Base-by-base conservation (phyloP, 2,329 filamentous ascomycete genomes). In the Hymenoscyphus salicellus region DNA sequence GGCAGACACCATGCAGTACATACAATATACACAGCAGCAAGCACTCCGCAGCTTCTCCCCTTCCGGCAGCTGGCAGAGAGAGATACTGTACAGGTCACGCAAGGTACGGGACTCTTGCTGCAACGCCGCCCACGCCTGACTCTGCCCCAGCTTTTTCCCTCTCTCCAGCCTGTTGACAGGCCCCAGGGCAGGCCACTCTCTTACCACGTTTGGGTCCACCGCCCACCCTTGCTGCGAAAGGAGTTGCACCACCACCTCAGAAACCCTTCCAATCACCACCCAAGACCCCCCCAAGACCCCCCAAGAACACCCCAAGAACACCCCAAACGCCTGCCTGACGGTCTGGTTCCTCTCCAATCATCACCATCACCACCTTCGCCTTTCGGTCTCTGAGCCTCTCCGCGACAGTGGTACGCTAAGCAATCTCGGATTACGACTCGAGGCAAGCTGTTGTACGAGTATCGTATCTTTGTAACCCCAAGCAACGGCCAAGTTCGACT, bases 21-120 rank as follows among this genome's bases (percentile, higher is more conserved):
- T 16, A 28, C 28, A 7, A 7, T 20, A 58, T 7, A 28, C 26
- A 32, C 33, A 57, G 55, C 28, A 30, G 32, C 17, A 32, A 5
- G 52, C 20, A 28, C 2, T 16, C 32, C 43, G 56, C 56, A 36
- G n/a, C 23, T 58, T 58, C 17, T 46, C 43, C 43, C 20, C 43
- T 46, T 46, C 43, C 43, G 43, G 43, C n/a, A 52, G 14, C 46
- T 52, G n/a, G 43, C 43, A 38, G 14, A 38, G 46, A 52, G 10
- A 52, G n/a, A 14, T 38, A 38, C 41, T n/a, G 41, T 7, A 16
- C 20, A 23, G n/a, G 36, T 41, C 20, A 59, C 33, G 57, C 57
- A 59, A 59, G 57, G 57, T 59, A 59, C 57, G 57, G 33, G 33
- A 10, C 32, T 36, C 17, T 26, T 43, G 33, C 20, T 30, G 56